Conservation (phyloP, 2,329 filamentous ascomycete species). For the Sporothrix brunneoviolacea region DNA sequence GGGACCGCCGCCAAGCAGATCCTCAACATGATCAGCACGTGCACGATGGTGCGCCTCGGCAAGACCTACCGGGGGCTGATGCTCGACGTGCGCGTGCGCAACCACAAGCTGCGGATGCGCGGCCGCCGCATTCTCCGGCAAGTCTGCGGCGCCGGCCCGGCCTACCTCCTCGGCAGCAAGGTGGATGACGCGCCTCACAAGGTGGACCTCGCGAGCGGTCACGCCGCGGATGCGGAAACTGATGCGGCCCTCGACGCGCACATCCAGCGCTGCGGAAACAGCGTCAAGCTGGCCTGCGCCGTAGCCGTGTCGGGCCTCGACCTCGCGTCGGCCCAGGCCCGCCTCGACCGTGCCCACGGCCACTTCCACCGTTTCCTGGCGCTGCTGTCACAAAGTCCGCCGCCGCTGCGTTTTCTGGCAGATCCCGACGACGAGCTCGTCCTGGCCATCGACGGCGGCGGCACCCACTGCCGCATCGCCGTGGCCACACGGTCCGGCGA, state of each 20-base stretch:
- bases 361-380: conserved; percentile 9
- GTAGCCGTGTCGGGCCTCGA: conserved; percentile 12
- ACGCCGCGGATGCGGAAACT: too few relatives aligned
- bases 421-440: conserved; percentile 1
- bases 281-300: conserved; percentile 13
- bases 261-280: conserved; percentile 6
- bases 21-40: conserved; percentile 38
- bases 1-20: conserved; percentile 39
- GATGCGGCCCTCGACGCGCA: conserved; percentile 8
- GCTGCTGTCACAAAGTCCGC: neutral
- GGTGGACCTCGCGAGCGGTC: neutral
- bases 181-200: neutral
- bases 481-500: conserved; percentile 2
- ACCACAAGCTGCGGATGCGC: conserved; percentile 11
- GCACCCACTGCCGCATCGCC: conserved; percentile 10
- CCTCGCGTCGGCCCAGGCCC: neutral
- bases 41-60: conserved; percentile 35
- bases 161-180: neutral
- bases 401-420: neutral
- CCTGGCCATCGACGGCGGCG: conserved; percentile 13
- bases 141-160: conserved; percentile 3
- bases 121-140: conserved; percentile 12
- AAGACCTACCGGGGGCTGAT: conserved; percentile 29
- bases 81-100: conserved; percentile 13
- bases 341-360: neutral